Evolutionary conservation across 805 yeast genomes (phyloP).

Genomic region (Sporopachydermia lactativora): DNA sequence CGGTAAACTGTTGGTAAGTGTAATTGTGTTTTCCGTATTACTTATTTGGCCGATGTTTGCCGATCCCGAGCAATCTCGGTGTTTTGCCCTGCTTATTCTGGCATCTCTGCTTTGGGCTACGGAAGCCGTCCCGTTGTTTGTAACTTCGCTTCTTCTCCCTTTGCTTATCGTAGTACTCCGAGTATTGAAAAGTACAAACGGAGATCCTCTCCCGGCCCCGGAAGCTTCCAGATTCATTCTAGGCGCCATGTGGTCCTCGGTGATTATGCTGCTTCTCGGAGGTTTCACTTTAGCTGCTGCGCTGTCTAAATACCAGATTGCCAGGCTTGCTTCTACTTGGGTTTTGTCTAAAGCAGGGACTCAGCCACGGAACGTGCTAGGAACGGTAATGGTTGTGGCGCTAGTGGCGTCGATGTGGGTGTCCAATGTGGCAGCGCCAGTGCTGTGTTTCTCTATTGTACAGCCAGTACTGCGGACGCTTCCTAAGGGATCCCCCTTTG

Average conservation of each 20-base stretch:
- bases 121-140: slow-evolving; percentile 84
- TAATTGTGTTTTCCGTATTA: slow-evolving; percentile 32
- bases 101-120: slow-evolving; percentile 93
- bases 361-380: slow-evolving; percentile 59
- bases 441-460: slow-evolving; percentile 76
- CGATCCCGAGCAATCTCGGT: slow-evolving; percentile 51
- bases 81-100: slow-evolving; percentile 71
- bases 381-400: slow-evolving; percentile 78
- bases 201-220: slow-evolving; percentile 41
- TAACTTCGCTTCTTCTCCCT: slow-evolving; percentile 77
- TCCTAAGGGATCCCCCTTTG: slow-evolving; percentile 65
- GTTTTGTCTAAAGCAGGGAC: slow-evolving; percentile 77
- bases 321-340: slow-evolving; percentile 71
- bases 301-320: slow-evolving; percentile 78
- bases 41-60: slow-evolving; percentile 26
- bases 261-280: slow-evolving; percentile 77
- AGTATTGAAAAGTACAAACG: slow-evolving; percentile 44
- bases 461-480: slow-evolving; percentile 81
- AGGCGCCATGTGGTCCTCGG: slow-evolving; percentile 90
- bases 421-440: slow-evolving; percentile 95
- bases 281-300: slow-evolving; percentile 96
- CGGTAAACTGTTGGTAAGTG: slow-evolving; percentile 33
- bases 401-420: slow-evolving; percentile 89
- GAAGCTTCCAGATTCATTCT: slow-evolving; percentile 71
- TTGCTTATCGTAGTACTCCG: slow-evolving; percentile 60